Conservation (phyloP, 768 basidiomycete species). For the Tremella yokohamensis region DNA sequence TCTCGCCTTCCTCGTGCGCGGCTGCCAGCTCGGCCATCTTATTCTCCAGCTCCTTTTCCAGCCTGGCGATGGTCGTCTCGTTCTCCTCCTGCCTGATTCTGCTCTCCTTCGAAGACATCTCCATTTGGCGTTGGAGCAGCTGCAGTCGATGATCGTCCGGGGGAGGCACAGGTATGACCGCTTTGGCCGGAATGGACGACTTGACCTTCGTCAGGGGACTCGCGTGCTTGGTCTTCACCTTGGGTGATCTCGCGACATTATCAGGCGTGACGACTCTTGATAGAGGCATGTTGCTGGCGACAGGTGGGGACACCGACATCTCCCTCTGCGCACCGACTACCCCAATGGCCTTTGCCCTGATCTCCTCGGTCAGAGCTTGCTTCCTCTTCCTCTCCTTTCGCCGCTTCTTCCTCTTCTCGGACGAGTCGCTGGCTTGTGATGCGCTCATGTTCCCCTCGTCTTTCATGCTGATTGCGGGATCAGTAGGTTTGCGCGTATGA, state of each 20-base stretch:
- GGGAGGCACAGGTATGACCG: not conserved
- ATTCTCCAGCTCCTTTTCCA: constrained; percentile 13
- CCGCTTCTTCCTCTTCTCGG: not conserved
- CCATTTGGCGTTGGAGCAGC: constrained; percentile 8
- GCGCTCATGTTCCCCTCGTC: constrained; percentile 1
- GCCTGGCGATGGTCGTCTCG: constrained; percentile 6
- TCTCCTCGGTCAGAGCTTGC: too few relatives aligned
- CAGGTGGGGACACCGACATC: too few relatives aligned
- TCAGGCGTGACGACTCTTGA: too few relatives aligned
- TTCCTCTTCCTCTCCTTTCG: constrained; percentile 9
- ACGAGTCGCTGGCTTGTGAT: constrained; percentile 2
- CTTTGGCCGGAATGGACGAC: not conserved
- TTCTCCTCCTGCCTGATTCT: constrained; percentile 12
- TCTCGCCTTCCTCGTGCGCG: constrained; percentile 3
- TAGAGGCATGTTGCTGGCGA: too few relatives aligned
- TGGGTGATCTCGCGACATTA: too few relatives aligned
- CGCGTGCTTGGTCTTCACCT: too few relatives aligned
- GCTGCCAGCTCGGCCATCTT: constrained; percentile 7
- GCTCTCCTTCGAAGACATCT: constrained; percentile 6
- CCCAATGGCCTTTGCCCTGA: too few relatives aligned
- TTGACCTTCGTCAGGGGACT: not conserved
- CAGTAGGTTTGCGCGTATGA: not conserved
- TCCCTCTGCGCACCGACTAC: too few relatives aligned
- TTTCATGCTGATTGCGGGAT: not conserved
- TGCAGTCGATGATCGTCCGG: not conserved